A percentile compares a stretch with the other conserved stretches of the same genome.
Conservation (phyloP, 2,329 filamentous ascomycete genomes). For the Xylaria digitata region DNA sequence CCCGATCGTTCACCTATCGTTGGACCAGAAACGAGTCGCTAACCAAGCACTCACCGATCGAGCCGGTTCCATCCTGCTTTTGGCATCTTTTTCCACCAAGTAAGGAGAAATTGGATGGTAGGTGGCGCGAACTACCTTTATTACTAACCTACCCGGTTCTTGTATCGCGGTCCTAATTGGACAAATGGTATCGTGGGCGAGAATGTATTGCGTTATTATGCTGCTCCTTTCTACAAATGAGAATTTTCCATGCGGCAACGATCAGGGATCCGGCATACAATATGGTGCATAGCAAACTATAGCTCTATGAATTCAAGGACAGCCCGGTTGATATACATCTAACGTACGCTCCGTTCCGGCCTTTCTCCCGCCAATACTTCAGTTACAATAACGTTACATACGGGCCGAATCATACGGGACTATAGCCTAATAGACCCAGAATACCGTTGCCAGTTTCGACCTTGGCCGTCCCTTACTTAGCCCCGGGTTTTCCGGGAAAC, state of each 20-base stretch:
- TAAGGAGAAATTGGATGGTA: not conserved
- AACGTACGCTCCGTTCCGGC: not conserved
- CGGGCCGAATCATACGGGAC: not conserved
- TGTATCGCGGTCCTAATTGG: not conserved
- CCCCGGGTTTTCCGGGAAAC: not conserved
- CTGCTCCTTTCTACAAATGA: conserved; percentile 1
- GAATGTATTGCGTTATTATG: not conserved
- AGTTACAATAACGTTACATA: conserved; percentile 1
- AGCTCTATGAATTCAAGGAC: not conserved
- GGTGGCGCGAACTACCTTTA: not conserved
- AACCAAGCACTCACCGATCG: not conserved
- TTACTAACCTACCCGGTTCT: not conserved
- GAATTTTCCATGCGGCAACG: not conserved
- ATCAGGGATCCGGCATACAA: not conserved
- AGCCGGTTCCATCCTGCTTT: conserved; percentile 4
- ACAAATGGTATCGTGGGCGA: not conserved
- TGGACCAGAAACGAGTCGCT: not conserved
- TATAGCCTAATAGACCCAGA: not conserved
- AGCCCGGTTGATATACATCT: not conserved
- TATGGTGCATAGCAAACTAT: not conserved
- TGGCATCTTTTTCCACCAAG: conserved; percentile 3
- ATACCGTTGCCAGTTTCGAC: not conserved
- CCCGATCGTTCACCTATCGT: not conserved
- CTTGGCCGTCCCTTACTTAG: not conserved
- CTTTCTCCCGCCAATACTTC: not conserved